Conservation (phyloP, 371 early-diverging fungal species). For the Mortierella sp. region DNA sequence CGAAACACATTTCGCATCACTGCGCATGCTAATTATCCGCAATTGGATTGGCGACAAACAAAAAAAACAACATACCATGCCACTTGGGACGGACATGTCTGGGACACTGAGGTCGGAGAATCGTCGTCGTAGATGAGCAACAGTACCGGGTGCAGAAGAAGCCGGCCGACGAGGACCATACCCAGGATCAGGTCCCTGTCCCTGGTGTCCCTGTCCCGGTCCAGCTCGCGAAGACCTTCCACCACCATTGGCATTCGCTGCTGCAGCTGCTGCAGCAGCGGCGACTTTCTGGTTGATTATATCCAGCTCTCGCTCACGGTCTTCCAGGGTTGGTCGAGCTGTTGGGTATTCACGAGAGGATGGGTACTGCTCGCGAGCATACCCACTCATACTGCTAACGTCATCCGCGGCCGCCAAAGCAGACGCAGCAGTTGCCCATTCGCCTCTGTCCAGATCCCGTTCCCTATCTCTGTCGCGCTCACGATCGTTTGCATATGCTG, state of each 20-base stretch:
- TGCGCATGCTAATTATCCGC: not conserved
- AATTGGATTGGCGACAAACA: constrained; percentile 1
- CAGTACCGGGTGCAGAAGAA: constrained; percentile 39
- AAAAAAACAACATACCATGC: constrained; percentile 15
- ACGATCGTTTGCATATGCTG: constrained; percentile 17
- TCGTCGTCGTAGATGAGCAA: constrained; percentile 42
- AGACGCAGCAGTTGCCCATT: constrained; percentile 16
- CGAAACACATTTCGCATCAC: not conserved
- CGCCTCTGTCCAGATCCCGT: constrained; percentile 18
- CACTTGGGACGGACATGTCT: constrained; percentile 12
- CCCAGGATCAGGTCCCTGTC: constrained; percentile 4
- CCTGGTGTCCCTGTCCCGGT: not conserved
- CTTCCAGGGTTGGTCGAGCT: constrained; percentile 47
- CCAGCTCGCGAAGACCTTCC: constrained; percentile 12
- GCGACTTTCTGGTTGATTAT: constrained; percentile 38
- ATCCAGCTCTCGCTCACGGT: constrained; percentile 48
- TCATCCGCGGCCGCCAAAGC: constrained; percentile 18
- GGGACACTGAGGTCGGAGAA: constrained; percentile 45
- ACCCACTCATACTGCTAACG: constrained; percentile 26
- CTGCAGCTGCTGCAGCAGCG: not conserved
- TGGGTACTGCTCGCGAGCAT: constrained; percentile 51
- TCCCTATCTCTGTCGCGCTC: constrained; percentile 31
- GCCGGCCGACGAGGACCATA: constrained; percentile 25
- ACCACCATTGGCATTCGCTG: constrained; percentile 1
- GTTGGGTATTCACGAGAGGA: constrained; percentile 30